Evolutionary conservation across 176 grass and related monocot species (phyloP), one percentile per base, ranked within the genome.

Genomic region (Eragrostis curvula): DNA sequence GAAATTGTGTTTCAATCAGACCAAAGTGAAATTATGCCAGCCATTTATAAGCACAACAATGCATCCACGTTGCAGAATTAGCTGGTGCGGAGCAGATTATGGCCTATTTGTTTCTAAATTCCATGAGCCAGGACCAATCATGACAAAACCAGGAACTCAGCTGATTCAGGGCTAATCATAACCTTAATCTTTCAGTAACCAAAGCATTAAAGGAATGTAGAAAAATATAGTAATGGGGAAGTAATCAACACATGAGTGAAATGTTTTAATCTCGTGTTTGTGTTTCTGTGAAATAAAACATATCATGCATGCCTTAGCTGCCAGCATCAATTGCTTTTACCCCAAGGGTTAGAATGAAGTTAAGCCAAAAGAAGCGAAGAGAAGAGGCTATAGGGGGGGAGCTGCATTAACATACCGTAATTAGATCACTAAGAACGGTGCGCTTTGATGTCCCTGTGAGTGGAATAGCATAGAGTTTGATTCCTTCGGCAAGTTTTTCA

Each of bases 401-500:
- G 20, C 59, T 62, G 49, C 41, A 83, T 62, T 85, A 67, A 77
- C 89, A 85, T 94, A 99, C 96, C 73, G 93, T 99, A 51, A 99
- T 88, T 74, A 96, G 71, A 74, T 99, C 96, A 81, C 91, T 99
- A 45, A 99, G 91, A 60, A 99, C 69, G 23, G 96, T 99, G n/a
- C 91, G 87, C 83, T 99, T 99, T 62, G 93, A 94, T 39, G 96
- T 99, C 12, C 79, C 23, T 46, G 96, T 94, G 70, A 88, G 79
- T 59, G 93, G 89, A 56, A 99, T 89, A 62, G 96, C 96, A 46
- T 83, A 92, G 29, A 99, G 85, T 94, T 99, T 99, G 79, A 99
- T 99, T 76, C 96, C 96, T 76, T 99, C 96, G 36, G 96, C 93
- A 73, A 99, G 87, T 81, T 99, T 96, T 85, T 99, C 93, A 61